Percentiles rank a stretch among this genome's conserved stretches.
phyloP scores from a whole-genome alignment of 352 stramenopile species.

The Lagenidium giganteum region DNA sequence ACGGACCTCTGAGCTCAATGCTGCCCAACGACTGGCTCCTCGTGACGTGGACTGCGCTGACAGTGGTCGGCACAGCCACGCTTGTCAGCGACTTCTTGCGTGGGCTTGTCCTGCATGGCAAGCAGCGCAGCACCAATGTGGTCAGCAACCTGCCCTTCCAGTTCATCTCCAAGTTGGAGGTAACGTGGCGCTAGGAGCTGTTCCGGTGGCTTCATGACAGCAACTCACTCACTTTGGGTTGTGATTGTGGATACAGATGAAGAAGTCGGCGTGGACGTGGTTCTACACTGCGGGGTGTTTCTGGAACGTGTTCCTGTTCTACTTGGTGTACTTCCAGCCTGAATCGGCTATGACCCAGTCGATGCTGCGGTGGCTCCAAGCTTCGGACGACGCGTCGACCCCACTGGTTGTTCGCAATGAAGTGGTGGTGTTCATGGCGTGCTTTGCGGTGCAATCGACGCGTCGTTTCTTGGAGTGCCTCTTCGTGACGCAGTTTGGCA shows the following conservation, averaged over 20 bases:
- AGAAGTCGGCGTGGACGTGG: slow-evolving; percentile 64
- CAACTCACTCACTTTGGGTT: not conserved
- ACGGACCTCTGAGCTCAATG: too few species aligned
- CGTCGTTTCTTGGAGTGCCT: slow-evolving; percentile 55
- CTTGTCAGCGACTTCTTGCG: slow-evolving; percentile 10
- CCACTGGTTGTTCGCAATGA: slow-evolving; percentile 29
- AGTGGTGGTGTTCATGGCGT: slow-evolving; percentile 30
- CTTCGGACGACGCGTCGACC: not conserved
- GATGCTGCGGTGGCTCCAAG: slow-evolving; percentile 30
- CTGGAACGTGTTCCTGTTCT: slow-evolving; percentile 39
- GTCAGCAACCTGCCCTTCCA: slow-evolving; percentile 3
- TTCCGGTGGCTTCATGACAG: slow-evolving; percentile 16
- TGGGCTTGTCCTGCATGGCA: slow-evolving; percentile 14
- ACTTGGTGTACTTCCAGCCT: slow-evolving; percentile 23
- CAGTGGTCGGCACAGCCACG: too few species aligned
- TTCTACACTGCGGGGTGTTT: slow-evolving; percentile 62
- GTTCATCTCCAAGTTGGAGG: too few species aligned
- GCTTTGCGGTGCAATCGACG: slow-evolving; percentile 49
- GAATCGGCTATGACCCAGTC: slow-evolving; percentile 27
- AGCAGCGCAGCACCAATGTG: not conserved
- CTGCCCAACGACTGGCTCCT: too few species aligned
- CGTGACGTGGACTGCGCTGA: too few species aligned
- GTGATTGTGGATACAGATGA: slow-evolving; percentile 8
- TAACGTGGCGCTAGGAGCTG: too few species aligned
- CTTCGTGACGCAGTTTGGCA: slow-evolving; percentile 61